Base-by-base conservation (phyloP, 306 rosid genomes). In the Prunus persica region DNA sequence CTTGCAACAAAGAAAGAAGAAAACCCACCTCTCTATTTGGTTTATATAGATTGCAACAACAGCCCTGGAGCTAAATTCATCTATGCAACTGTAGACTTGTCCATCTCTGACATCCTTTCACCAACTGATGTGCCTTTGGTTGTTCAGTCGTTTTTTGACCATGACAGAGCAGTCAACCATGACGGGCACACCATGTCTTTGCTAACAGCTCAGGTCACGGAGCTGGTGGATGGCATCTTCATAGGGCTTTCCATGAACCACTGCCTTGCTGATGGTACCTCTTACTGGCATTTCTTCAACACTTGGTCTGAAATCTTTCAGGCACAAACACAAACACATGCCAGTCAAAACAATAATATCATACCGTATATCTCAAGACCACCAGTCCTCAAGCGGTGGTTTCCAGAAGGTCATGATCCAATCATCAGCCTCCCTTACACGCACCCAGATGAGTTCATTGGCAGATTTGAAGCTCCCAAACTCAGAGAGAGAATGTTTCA, bases 221-320 rank as follows among this genome's bases (percentile, higher is more conserved):
- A 91, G 28, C 54, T 91, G 9, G 2, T 67, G 0, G 91, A 93
- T 52, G 97, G 91, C 5, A 75, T 89, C 66, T 91, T 91, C 87
- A 80, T 93, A 0, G 98, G 91, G 1, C 85, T 89, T 55, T 89
- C 95, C 38, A 69, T 89, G 75, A 89, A 85, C 64, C 96, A 93
- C 19, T 2, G 2, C 16, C 6, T 89, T 4, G 88, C 11, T 9
- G 91, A 93, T 65, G 96, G 93, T 8, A 85, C 87, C 8, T 71
- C 87, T 24, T 89, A 71, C 66, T 93, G 90, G 98, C 74, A 78
- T 56, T 89, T 91, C 85, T 84, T 84, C 25, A 93, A 85, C 8
- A 25, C 77, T 1, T 84, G 84, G 90, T 91, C 96, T 8, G 81
- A 91, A 32, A 84, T 91, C 13, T 91, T 93, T 49, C 84, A 49